Conservation (phyloP, 2,329 filamentous ascomycete genomes). For the Colletotrichum gigasporum region DNA sequence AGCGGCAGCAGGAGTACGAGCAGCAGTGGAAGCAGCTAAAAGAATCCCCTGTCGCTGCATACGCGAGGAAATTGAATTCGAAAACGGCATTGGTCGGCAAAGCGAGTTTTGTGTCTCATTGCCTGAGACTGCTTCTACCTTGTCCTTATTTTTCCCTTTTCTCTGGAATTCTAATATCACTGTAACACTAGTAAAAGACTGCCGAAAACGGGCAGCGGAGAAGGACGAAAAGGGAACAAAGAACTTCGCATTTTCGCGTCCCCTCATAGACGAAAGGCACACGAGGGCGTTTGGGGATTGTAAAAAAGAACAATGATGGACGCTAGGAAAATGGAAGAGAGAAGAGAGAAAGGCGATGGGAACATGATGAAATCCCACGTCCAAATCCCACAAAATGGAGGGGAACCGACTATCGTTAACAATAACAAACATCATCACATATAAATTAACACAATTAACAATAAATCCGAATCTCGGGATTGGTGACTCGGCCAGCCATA, state of each 20-base stretch:
- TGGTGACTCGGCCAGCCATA: too few species aligned
- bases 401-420: conserved; percentile 3
- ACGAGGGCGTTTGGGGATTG: conserved; percentile 7
- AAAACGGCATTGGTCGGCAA: not conserved
- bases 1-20: conserved; percentile 1
- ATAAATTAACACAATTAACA: not conserved
- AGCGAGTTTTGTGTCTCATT: conserved; percentile 1
- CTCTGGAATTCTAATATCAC: conserved; percentile 1
- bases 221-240: not conserved
- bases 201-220: not conserved
- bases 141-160: not conserved
- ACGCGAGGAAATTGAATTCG: not conserved
- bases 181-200: conserved; percentile 13
- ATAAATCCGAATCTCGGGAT: too few species aligned
- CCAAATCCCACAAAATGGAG: not conserved
- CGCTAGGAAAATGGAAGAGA: not conserved
- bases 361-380: not conserved
- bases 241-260: too few species aligned
- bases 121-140: not conserved
- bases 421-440: not conserved
- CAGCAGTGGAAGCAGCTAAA: not conserved
- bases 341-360: not conserved
- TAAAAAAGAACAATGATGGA: not conserved
- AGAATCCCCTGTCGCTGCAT: not conserved
- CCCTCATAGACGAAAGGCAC: not conserved